Percentiles rank a stretch among this genome's conserved stretches.
Evolutionary conservation across 257 asterid genomes (phyloP).

Genomic region (Craterostigma plantagineum): DNA sequence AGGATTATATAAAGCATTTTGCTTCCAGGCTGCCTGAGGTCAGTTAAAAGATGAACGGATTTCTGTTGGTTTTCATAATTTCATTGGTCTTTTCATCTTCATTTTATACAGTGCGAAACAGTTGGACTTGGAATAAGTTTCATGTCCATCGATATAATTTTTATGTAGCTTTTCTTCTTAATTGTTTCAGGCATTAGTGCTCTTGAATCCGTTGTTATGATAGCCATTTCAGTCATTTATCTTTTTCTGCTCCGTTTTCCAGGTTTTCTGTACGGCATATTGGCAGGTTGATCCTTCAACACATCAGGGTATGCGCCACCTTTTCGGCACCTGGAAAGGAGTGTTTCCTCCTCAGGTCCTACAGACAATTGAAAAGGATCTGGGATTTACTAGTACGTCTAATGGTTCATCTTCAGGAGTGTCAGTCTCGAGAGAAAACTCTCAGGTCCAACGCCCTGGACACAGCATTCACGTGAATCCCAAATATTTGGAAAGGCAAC

Average conservation of each 20-base stretch:
- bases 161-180: no score
- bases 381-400: conserved; percentile 29
- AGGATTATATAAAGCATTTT: conserved; percentile 64
- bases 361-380: conserved; percentile 53
- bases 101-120: no score
- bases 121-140: no score
- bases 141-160: no score
- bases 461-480: conserved; percentile 62
- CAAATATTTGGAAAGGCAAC: conserved; percentile 53
- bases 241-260: conserved; percentile 10
- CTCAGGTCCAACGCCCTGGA: conserved; percentile 36
- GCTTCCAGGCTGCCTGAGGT: conserved; percentile 54
- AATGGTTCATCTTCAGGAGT: conserved; percentile 40
- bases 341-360: conserved; percentile 45
- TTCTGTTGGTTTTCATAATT: no score
- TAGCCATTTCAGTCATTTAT: not conserved
- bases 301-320: conserved; percentile 68
- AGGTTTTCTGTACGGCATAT: conserved; percentile 71
- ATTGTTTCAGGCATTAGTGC: no score
- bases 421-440: conserved; percentile 19
- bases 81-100: no score
- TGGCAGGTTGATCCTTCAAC: conserved; percentile 51
- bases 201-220: not conserved
- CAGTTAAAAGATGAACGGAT: conserved; percentile 6
- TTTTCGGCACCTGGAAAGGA: conserved; percentile 74